phyloP scores from a whole-genome alignment of 2,329 filamentous ascomycete genomes.

The Cadophora sp. region DNA sequence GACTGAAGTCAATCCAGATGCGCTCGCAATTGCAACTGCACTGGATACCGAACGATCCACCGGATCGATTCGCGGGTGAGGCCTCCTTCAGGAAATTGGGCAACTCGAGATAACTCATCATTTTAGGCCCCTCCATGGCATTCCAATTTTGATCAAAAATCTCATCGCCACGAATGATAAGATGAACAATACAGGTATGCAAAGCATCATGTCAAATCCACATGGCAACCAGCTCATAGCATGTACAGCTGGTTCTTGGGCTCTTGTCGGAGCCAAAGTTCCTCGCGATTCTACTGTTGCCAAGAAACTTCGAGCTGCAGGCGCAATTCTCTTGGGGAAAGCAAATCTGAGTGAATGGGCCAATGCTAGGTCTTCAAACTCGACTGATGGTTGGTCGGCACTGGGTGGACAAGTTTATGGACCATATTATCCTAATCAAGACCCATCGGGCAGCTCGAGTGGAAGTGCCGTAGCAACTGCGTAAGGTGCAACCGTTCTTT shows the following conservation, averaged over 20 bases:
- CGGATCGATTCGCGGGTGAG: slow-evolving; percentile 32
- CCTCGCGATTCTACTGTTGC: slow-evolving; percentile 37
- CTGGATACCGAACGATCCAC: slow-evolving; percentile 40
- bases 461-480: slow-evolving; percentile 66
- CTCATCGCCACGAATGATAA: slow-evolving; percentile 64
- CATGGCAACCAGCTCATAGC: too few species aligned
- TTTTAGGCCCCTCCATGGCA: slow-evolving; percentile 59
- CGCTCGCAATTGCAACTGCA: slow-evolving; percentile 39
- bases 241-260: slow-evolving; percentile 39
- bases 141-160: slow-evolving; percentile 67
- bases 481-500: background rate
- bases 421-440: slow-evolving; percentile 66
- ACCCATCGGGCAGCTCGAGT: slow-evolving; percentile 66
- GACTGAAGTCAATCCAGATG: slow-evolving; percentile 44
- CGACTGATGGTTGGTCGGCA: slow-evolving; percentile 68
- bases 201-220: too few species aligned
- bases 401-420: slow-evolving; percentile 66
- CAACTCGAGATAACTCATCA: background rate
- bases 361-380: slow-evolving; percentile 63
- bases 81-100: too few species aligned
- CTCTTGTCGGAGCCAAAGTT: slow-evolving; percentile 36
- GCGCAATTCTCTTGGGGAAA: slow-evolving; percentile 40
- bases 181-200: slow-evolving; percentile 65
- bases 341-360: slow-evolving; percentile 61
- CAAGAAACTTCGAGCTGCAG: slow-evolving; percentile 35